A percentile compares a stretch with the other conserved stretches of the same genome.
phyloP scores from a whole-genome alignment of 306 rosid species.

The Begonia loranthoides region DNA sequence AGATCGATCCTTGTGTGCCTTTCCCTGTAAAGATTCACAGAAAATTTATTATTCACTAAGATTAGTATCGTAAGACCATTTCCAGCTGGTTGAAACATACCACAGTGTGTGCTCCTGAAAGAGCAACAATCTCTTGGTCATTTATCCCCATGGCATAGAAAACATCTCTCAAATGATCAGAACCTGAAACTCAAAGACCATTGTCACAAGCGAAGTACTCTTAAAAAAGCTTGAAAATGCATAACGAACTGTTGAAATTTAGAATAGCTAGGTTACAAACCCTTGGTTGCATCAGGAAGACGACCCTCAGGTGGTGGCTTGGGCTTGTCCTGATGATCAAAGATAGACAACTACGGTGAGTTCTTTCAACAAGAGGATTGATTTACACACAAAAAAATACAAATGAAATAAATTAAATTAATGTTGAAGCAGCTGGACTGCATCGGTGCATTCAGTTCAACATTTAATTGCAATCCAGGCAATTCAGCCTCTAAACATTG shows the following conservation, averaged over 20 bases:
- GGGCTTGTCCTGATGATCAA: slow-evolving; percentile 31
- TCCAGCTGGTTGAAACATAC: slow-evolving; percentile 13
- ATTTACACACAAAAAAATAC: neutral
- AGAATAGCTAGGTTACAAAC: slow-evolving; percentile 6
- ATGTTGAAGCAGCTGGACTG: neutral
- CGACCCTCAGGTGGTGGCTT: slow-evolving; percentile 62
- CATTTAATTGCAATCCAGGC: no score
- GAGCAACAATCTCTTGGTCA: slow-evolving; percentile 50
- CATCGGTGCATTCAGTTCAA: no score
- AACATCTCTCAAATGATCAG: slow-evolving; percentile 53
- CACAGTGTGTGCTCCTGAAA: slow-evolving; percentile 67
- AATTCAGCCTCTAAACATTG: no score
- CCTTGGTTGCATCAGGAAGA: slow-evolving; percentile 42
- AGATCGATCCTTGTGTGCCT: slow-evolving; percentile 56
- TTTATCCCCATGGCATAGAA: slow-evolving; percentile 53
- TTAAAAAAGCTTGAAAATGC: neutral
- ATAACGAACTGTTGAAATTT: neutral
- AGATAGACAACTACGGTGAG: neutral
- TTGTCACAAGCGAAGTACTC: neutral
- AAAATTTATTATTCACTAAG: neutral
- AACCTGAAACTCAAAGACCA: slow-evolving; percentile 17
- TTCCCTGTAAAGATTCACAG: slow-evolving; percentile 20
- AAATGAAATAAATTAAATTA: neutral
- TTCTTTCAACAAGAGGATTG: neutral
- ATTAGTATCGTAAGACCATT: neutral